Evolutionary conservation across 805 yeast species (phyloP).

Genomic region (Myxozyma melibiosi): DNA sequence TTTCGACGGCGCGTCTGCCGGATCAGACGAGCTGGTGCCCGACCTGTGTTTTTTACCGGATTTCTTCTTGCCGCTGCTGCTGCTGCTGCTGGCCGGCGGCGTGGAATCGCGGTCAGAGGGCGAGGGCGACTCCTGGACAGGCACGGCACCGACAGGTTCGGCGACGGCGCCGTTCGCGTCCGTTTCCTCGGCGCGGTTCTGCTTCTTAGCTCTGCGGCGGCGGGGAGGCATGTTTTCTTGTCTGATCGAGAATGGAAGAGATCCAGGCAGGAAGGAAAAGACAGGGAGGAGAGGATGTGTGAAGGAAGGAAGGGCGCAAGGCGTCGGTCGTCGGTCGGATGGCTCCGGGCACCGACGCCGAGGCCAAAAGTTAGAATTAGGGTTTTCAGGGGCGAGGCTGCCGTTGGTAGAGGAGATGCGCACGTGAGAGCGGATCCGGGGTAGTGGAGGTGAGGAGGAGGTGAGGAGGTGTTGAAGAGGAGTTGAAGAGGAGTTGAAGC

Average conservation of each 20-base stretch:
- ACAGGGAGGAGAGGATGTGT: too few species aligned
- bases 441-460: too few species aligned
- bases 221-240: background rate
- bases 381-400: constrained; percentile 2
- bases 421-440: too few species aligned
- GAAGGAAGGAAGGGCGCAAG: too few species aligned
- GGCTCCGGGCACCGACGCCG: too few species aligned
- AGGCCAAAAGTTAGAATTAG: too few species aligned
- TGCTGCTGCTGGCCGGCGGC: background rate
- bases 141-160: constrained; percentile 15
- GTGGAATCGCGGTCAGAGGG: background rate
- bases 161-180: background rate
- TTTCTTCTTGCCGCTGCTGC: background rate
- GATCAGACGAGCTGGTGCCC: background rate
- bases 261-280: too few species aligned
- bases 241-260: too few species aligned
- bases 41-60: background rate
- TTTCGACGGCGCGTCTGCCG: background rate
- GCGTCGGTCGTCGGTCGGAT: too few species aligned
- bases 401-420: too few species aligned
- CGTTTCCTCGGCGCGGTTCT: background rate
- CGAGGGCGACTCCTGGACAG: background rate
- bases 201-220: constrained; percentile 9
- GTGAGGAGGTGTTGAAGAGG: too few species aligned
- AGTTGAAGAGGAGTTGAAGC: too few species aligned